phyloP scores from a whole-genome alignment of 2,329 filamentous ascomycete species.

The Eutypella sp. region DNA sequence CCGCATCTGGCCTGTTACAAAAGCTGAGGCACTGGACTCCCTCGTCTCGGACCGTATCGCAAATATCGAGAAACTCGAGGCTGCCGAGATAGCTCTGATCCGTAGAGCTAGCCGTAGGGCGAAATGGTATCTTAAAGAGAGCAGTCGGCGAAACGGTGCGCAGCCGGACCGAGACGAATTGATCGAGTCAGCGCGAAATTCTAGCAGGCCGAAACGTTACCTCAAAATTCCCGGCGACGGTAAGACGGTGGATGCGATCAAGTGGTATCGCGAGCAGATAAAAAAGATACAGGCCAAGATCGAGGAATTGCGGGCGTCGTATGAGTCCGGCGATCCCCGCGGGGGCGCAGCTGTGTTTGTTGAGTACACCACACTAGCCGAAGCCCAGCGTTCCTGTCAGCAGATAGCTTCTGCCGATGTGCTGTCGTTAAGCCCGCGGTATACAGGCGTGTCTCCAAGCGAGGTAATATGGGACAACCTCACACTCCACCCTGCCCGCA shows the following conservation, averaged over 20 bases:
- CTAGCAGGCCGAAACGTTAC: slow-evolving; percentile 45
- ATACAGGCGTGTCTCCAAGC: slow-evolving; percentile 61
- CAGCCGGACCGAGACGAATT: slow-evolving; percentile 12
- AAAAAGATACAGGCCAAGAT: slow-evolving; percentile 31
- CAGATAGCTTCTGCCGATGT: slow-evolving; percentile 19
- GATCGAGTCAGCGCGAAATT: slow-evolving; percentile 18
- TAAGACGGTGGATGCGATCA: slow-evolving; percentile 82
- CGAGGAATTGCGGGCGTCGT: slow-evolving; percentile 32
- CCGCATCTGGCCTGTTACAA: slow-evolving; percentile 77
- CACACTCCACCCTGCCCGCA: slow-evolving; percentile 33
- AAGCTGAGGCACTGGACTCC: slow-evolving; percentile 69
- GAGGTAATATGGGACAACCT: slow-evolving; percentile 88
- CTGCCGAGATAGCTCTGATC: slow-evolving; percentile 77
- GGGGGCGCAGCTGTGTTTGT: slow-evolving; percentile 75
- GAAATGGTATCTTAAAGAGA: slow-evolving; percentile 37
- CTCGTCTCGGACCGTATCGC: slow-evolving; percentile 73
- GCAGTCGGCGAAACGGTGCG: slow-evolving; percentile 3
- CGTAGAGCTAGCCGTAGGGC: slow-evolving; percentile 63
- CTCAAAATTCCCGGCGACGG: slow-evolving; percentile 59
- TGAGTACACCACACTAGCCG: slow-evolving; percentile 76
- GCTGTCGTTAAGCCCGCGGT: slow-evolving; percentile 20
- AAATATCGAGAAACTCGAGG: slow-evolving; percentile 73
- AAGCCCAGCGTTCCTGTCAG: slow-evolving; percentile 83
- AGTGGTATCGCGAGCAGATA: slow-evolving; percentile 70
- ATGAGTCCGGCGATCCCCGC: slow-evolving; percentile 15